These are phyloP conservation scores for Aureobasidium pullulans DNA, from an alignment of 2,329 filamentous ascomycete species.

Conservation along the genomic window DNA sequence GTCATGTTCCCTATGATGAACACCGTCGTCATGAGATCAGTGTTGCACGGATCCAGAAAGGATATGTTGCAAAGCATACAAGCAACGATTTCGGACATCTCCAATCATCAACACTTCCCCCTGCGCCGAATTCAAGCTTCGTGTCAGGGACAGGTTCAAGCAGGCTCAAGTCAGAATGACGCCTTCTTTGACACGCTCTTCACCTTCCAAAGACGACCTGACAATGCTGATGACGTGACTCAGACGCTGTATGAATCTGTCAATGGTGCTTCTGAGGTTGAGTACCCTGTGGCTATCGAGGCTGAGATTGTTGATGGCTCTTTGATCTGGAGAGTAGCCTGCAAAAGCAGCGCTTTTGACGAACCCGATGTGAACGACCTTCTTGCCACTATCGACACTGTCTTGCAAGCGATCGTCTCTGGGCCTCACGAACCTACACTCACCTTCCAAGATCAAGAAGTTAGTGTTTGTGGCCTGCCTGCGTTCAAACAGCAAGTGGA, in stretches of 20 bases:
- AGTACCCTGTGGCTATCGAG: conserved; percentile 77
- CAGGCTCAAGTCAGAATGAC: not conserved
- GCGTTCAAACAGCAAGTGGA: conserved; percentile 27
- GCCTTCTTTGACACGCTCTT: conserved; percentile 57
- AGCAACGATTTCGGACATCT: conserved; percentile 56
- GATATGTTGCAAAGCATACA: conserved; percentile 69
- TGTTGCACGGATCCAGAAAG: conserved; percentile 60
- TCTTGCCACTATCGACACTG: conserved; percentile 51
- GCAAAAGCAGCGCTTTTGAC: conserved; percentile 51
- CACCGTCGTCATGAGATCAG: conserved; percentile 66
- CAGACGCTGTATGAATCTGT: conserved; percentile 54
- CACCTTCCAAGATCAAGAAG: conserved; percentile 41
- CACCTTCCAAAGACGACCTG: conserved; percentile 53
- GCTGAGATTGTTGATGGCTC: conserved; percentile 55
- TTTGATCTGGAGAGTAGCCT: conserved; percentile 66
- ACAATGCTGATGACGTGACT: conserved; percentile 21
- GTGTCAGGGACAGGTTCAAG: conserved; percentile 41
- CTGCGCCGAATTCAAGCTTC: conserved; percentile 58
- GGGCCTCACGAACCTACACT: conserved; percentile 47
- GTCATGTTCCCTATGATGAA: conserved; percentile 89
- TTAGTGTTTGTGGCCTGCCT: conserved; percentile 60
- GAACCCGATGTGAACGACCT: conserved; percentile 42
- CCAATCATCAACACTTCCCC: conserved; percentile 70
- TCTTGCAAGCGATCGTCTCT: conserved; percentile 51
- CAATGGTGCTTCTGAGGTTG: conserved; percentile 58